Evolutionary conservation across 331 rosid species (phyloP).

Genomic region (Quercus tomentella): DNA sequence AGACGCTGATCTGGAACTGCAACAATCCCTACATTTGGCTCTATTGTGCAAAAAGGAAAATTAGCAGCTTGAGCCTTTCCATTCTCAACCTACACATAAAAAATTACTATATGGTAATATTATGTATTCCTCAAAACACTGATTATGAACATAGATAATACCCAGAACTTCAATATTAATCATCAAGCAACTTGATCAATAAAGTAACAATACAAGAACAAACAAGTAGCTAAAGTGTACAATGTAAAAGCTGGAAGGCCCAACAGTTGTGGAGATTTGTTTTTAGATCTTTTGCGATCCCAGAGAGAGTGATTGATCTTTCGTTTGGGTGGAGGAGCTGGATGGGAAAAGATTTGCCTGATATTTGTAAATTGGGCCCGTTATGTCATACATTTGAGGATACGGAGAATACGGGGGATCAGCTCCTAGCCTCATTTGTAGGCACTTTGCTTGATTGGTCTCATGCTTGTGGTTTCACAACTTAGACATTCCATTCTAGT

Average conservation of each 20-base stretch:
- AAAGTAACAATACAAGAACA: not conserved
- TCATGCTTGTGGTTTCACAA: too few species aligned
- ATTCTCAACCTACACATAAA: slow-evolving; percentile 74
- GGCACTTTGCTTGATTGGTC: too few species aligned
- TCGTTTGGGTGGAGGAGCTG: too few species aligned
- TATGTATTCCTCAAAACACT: not conserved
- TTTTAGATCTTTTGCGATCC: too few species aligned
- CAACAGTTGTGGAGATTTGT: too few species aligned
- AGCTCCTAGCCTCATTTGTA: too few species aligned
- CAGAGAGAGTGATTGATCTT: too few species aligned
- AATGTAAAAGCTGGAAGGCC: not conserved
- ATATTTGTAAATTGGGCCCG: too few species aligned
- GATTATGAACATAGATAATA: not conserved
- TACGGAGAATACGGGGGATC: too few species aligned
- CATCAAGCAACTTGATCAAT: slow-evolving; percentile 5
- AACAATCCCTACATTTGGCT: slow-evolving; percentile 96
- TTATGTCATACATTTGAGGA: too few species aligned
- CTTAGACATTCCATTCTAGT: too few species aligned
- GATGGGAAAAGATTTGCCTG: too few species aligned
- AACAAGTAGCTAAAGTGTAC: not conserved
- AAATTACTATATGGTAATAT: slow-evolving; percentile 22
- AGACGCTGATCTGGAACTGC: slow-evolving; percentile 98
- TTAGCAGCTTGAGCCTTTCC: slow-evolving; percentile 99
- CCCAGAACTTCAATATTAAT: slow-evolving; percentile 12
- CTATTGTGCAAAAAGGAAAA: slow-evolving; percentile 96